Conservation (phyloP, 345 rosid genomes). For the Gossypium longicalyx region DNA sequence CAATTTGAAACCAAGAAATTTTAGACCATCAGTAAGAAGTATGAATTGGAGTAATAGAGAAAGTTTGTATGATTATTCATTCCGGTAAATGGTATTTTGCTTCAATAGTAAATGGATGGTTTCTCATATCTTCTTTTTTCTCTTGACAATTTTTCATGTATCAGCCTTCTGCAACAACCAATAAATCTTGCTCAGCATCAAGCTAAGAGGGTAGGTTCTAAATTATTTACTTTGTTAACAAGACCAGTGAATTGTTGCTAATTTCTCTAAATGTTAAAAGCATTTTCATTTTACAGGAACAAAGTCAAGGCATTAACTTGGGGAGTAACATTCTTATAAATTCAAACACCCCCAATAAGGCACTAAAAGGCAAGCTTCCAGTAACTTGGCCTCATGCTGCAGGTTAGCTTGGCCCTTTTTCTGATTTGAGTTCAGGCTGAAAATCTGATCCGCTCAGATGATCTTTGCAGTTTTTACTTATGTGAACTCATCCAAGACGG, state of each 20-base stretch:
- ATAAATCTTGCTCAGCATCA: conserved; percentile 14
- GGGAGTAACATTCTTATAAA: conserved; percentile 1
- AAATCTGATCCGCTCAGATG: not conserved
- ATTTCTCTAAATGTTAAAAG: not conserved
- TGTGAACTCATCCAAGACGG: not conserved
- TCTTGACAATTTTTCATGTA: conserved; percentile 6
- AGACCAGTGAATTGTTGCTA: not conserved
- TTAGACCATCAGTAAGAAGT: not conserved
- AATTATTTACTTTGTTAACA: not conserved
- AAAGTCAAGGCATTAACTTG: not conserved
- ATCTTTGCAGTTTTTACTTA: not conserved
- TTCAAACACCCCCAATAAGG: not conserved
- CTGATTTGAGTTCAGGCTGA: conserved; percentile 5
- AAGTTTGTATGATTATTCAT: not conserved
- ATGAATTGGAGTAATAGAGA: not conserved
- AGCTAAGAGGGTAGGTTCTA: conserved; percentile 13
- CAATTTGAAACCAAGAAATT: not conserved
- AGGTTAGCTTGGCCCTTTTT: conserved; percentile 11
- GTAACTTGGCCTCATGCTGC: conserved; percentile 6
- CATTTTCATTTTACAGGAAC: conserved; percentile 16
- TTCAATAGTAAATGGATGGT: not conserved
- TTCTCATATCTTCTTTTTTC: not conserved
- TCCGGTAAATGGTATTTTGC: not conserved
- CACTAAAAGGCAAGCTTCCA: conserved; percentile 8
- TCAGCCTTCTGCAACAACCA: conserved; percentile 24